Evolutionary conservation across 257 asterid species (phyloP).

Genomic region (Nicotiana sylvestris): DNA sequence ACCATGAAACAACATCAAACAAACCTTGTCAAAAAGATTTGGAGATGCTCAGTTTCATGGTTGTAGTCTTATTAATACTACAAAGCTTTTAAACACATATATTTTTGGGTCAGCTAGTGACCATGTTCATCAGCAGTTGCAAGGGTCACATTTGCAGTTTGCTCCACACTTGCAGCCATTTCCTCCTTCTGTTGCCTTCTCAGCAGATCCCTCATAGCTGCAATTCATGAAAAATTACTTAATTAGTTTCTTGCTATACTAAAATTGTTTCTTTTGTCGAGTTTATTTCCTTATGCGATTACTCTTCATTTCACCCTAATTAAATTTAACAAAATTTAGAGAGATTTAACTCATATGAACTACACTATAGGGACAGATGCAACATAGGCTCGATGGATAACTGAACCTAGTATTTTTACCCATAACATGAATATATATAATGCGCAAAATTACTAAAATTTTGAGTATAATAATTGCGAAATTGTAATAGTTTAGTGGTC

Average conservation of each 20-base stretch:
- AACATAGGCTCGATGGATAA: too few relatives aligned
- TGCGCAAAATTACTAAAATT: too few relatives aligned
- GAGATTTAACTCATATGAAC: background rate
- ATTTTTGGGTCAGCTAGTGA: too few relatives aligned
- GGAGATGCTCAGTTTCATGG: slow-evolving; percentile 3
- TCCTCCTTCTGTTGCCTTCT: slow-evolving; percentile 35
- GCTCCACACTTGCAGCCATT: slow-evolving; percentile 38
- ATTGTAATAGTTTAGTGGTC: too few relatives aligned
- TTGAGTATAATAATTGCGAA: too few relatives aligned
- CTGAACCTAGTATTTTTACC: too few relatives aligned
- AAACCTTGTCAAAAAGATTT: background rate
- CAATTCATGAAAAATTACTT: background rate
- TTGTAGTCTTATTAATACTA: background rate
- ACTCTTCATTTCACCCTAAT: background rate
- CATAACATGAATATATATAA: too few relatives aligned
- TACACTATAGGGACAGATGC: too few relatives aligned
- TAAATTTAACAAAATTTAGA: too few relatives aligned
- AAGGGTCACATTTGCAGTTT: slow-evolving; percentile 35
- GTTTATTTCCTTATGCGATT: background rate
- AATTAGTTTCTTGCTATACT: background rate
- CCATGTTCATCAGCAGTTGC: slow-evolving; percentile 25
- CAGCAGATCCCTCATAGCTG: slow-evolving; percentile 21
- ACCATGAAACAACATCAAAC: background rate
- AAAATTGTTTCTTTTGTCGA: background rate
- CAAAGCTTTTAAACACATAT: background rate